Conservation (phyloP, 768 basidiomycete species). For the Phlegmacium glaucopus region DNA sequence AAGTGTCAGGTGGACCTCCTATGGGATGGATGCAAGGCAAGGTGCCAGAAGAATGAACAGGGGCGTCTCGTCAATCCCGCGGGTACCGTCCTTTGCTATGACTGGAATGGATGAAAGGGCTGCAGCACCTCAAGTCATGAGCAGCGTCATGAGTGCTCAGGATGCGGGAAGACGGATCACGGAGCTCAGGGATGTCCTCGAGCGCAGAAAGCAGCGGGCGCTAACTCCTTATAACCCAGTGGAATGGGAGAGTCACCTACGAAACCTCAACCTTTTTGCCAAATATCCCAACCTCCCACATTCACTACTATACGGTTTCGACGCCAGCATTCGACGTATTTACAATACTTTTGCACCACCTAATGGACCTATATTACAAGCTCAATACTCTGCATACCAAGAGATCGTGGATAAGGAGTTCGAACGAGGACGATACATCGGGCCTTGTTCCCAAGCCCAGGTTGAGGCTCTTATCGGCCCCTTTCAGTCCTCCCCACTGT, state of each 20-base stretch:
- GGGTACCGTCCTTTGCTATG: conserved; percentile 26
- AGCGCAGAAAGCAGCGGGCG: too few species aligned
- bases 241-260: too few species aligned
- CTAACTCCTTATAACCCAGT: too few species aligned
- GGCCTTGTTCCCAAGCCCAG: conserved; percentile 21
- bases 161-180: too few species aligned
- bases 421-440: conserved; percentile 20
- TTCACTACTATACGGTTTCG: too few species aligned
- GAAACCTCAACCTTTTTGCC: too few species aligned
- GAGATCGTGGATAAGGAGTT: conserved; percentile 20
- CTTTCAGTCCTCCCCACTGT: conserved; percentile 28
- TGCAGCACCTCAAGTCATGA: conserved; percentile 23
- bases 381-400: conserved; percentile 7
- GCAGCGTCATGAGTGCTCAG: conserved; percentile 34
- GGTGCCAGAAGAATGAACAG: conserved; percentile 12
- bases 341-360: too few species aligned
- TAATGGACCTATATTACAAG: background rate
- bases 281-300: too few species aligned
- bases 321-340: too few species aligned
- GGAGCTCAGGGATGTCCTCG: too few species aligned
- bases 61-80: conserved; percentile 16
- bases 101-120: conserved; percentile 27
- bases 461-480: conserved; percentile 18
- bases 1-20: conserved; percentile 12
- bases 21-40: conserved; percentile 19